These are phyloP conservation scores for Nepenthes alata DNA, from an alignment of 179 eudicot genomes.

Conservation along the genomic window DNA sequence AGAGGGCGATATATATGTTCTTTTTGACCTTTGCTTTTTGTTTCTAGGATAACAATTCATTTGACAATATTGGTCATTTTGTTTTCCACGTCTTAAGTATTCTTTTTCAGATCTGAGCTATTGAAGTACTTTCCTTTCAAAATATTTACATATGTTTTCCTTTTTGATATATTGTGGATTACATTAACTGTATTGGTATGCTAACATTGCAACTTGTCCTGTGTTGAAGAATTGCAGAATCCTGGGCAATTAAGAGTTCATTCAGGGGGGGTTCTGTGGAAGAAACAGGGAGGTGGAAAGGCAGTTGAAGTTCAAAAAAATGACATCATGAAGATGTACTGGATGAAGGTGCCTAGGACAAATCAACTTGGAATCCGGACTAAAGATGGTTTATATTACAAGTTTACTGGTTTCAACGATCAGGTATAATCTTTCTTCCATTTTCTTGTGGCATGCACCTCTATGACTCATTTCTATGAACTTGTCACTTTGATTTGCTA, in stretches of 20 bases:
- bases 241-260: conserved; percentile 73
- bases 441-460: neutral
- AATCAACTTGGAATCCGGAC: conserved; percentile 76
- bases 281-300: conserved; percentile 93
- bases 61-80: no score
- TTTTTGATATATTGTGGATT: no score
- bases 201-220: neutral
- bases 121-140: no score
- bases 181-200: neutral
- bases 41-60: no score
- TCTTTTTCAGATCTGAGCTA: no score
- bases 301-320: conserved; percentile 72
- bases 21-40: no score
- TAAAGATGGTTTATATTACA: conserved; percentile 76
- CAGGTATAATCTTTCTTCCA: conserved; percentile 29
- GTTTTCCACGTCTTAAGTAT: no score
- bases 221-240: conserved; percentile 35
- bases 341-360: conserved; percentile 94
- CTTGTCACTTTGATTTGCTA: neutral
- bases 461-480: neutral
- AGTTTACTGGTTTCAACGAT: conserved; percentile 84
- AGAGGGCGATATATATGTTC: no score
- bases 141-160: no score
- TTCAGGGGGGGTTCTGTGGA: conserved; percentile 75
- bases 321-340: conserved; percentile 49